Conservation (phyloP, 148 eudicot genomes). For the Fagopyrum homotropicum region DNA sequence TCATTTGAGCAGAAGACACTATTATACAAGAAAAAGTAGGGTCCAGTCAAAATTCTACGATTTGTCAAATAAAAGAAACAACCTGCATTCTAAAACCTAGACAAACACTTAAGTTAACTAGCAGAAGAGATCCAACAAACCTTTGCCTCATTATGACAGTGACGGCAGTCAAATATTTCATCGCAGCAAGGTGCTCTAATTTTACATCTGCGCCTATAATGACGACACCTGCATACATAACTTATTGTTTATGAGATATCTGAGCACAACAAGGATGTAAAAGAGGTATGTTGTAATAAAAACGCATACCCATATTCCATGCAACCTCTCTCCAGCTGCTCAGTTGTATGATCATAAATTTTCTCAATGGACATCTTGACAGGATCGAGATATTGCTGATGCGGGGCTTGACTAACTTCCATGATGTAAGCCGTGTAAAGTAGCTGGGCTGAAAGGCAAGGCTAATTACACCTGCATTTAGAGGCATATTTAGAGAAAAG, state of each 20-base stretch:
- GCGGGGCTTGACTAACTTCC: conserved; percentile 18
- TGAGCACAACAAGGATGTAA: neutral
- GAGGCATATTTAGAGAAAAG: conserved; percentile 34
- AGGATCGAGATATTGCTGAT: neutral
- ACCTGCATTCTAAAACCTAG: neutral
- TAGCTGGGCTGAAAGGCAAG: conserved; percentile 30
- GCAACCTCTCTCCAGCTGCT: conserved; percentile 44
- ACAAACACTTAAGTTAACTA: neutral
- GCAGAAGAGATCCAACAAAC: conserved; percentile 26
- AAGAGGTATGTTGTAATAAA: neutral
- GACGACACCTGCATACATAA: conserved; percentile 56
- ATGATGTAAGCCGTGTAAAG: conserved; percentile 20
- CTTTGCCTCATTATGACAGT: conserved; percentile 88
- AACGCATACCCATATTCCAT: conserved; percentile 67
- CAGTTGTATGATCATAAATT: conserved; percentile 13
- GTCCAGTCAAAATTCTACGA: neutral
- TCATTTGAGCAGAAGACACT: neutral
- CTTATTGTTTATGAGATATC: neutral
- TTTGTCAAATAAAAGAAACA: neutral
- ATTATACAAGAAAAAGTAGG: neutral
- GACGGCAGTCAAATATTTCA: conserved; percentile 85
- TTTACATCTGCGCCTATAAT: conserved; percentile 67
- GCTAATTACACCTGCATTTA: conserved; percentile 60
- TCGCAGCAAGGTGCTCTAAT: conserved; percentile 87
- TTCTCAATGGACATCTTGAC: conserved; percentile 15